phyloP scores from a whole-genome alignment of 257 asterid species.

The Salvia hispanica region DNA sequence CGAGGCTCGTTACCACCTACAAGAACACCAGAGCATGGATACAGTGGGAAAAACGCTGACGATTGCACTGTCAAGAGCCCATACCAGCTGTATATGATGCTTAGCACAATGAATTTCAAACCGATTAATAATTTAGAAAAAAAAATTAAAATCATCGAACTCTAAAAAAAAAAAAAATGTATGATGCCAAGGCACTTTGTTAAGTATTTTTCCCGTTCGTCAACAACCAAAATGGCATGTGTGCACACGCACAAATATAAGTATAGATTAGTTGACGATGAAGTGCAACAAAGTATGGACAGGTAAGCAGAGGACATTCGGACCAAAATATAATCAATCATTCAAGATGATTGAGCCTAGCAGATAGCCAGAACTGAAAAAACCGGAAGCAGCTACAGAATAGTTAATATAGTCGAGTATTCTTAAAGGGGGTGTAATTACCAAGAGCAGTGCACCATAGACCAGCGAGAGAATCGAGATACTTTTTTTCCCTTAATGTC shows the following conservation, averaged over 20 bases:
- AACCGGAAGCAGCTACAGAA: slow-evolving; percentile 8
- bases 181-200: too few relatives aligned
- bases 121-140: neutral
- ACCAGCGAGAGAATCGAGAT: slow-evolving; percentile 94
- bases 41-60: neutral
- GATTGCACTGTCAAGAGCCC: neutral
- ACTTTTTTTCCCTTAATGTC: slow-evolving; percentile 74
- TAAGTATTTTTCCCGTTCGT: too few relatives aligned
- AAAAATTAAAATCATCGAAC: too few relatives aligned
- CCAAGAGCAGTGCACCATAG: slow-evolving; percentile 96
- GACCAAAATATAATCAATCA: too few relatives aligned
- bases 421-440: slow-evolving; percentile 25
- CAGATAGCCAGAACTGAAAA: neutral
- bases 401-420: neutral
- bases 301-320: too few relatives aligned
- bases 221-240: too few relatives aligned
- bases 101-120: neutral
- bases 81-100: neutral
- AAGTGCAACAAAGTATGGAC: too few relatives aligned
- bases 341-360: too few relatives aligned
- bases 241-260: too few relatives aligned
- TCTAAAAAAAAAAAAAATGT: too few relatives aligned
- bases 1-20: slow-evolving; percentile 95
- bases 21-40: slow-evolving; percentile 30
- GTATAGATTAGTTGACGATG: too few relatives aligned